A percentile compares a stretch with the other conserved stretches of the same genome.
phyloP scores from a whole-genome alignment of 225 moss, liverwort and hornwort genomes.

The Antitrichia curtipendula region DNA sequence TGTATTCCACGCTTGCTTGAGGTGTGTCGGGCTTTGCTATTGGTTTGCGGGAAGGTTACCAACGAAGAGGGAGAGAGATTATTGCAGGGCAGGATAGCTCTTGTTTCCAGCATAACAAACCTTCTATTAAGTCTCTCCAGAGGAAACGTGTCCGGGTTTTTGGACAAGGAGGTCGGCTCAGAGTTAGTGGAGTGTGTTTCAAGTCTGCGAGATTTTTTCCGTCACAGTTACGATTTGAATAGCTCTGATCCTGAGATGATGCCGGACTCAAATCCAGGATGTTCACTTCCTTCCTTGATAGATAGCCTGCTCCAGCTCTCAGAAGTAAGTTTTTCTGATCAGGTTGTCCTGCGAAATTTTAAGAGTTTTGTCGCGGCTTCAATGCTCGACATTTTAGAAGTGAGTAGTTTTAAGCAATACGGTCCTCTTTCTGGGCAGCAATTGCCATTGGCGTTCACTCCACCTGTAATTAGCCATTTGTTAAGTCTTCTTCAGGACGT shows the following conservation, averaged over 20 bases:
- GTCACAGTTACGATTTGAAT: conserved; percentile 59
- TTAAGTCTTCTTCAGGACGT: conserved; percentile 83
- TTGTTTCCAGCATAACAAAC: conserved; percentile 54
- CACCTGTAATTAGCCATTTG: conserved; percentile 79
- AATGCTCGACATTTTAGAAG: conserved; percentile 64
- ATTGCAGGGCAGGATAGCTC: conserved; percentile 60
- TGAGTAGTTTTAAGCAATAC: conserved; percentile 53
- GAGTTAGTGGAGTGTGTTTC: conserved; percentile 49
- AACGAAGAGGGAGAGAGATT: conserved; percentile 70
- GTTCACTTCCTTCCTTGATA: conserved; percentile 62
- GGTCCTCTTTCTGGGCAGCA: conserved; percentile 57
- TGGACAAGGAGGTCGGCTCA: conserved; percentile 44
- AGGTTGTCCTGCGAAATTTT: conserved; percentile 50
- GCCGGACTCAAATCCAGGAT: conserved; percentile 61
- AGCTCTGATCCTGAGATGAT: conserved; percentile 64
- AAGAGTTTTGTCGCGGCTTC: conserved; percentile 70
- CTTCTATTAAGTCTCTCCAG: conserved; percentile 56
- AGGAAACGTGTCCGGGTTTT: conserved; percentile 30
- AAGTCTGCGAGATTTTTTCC: conserved; percentile 54
- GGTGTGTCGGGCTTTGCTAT: conserved; percentile 54
- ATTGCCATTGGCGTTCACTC: conserved; percentile 66
- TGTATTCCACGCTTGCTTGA: conserved; percentile 71
- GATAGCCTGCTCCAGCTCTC: conserved; percentile 78
- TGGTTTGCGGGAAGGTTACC: conserved; percentile 50
- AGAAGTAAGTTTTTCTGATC: conserved; percentile 47